phyloP scores from a whole-genome alignment of 108 stramenopile genomes.

The Cyclotella baltica region DNA sequence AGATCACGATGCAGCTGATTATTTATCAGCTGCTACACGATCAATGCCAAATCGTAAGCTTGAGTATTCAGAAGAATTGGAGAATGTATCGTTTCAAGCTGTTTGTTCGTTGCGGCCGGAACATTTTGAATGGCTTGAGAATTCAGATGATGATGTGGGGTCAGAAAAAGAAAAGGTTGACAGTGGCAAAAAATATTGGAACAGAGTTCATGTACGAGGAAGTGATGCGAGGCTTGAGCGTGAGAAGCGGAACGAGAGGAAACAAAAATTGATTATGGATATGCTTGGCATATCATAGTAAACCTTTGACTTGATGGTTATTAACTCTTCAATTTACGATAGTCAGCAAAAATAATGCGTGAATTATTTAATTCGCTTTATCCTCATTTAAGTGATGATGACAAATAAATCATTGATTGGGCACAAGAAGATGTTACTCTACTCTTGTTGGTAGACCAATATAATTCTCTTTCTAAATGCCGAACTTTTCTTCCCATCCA shows the following conservation, averaged over 20 bases:
- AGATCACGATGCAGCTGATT: conserved; percentile 48
- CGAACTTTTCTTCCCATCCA: not conserved
- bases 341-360: too few relatives aligned
- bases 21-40: conserved; percentile 41
- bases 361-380: too few relatives aligned
- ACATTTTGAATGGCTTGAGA: conserved; percentile 42
- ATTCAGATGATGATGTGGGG: conserved; percentile 22
- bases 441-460: conserved; percentile 7
- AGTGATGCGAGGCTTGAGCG: conserved; percentile 28
- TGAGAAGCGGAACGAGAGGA: conserved; percentile 15
- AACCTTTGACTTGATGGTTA: not conserved
- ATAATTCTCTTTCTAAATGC: not conserved
- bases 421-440: too few relatives aligned
- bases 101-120: conserved; percentile 19
- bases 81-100: conserved; percentile 8
- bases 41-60: conserved; percentile 24
- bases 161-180: not conserved
- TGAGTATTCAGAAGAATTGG: not conserved
- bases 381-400: too few relatives aligned
- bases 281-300: conserved; percentile 12
- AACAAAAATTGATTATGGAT: conserved; percentile 21
- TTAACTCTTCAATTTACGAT: too few relatives aligned
- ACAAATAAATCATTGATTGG: too few relatives aligned
- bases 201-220: conserved; percentile 24
- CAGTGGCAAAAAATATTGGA: conserved; percentile 18